Evolutionary conservation across 2,329 filamentous ascomycete genomes (phyloP), one percentile per base, ranked within the genome.

Genomic region (Microdochium bolleyi): DNA sequence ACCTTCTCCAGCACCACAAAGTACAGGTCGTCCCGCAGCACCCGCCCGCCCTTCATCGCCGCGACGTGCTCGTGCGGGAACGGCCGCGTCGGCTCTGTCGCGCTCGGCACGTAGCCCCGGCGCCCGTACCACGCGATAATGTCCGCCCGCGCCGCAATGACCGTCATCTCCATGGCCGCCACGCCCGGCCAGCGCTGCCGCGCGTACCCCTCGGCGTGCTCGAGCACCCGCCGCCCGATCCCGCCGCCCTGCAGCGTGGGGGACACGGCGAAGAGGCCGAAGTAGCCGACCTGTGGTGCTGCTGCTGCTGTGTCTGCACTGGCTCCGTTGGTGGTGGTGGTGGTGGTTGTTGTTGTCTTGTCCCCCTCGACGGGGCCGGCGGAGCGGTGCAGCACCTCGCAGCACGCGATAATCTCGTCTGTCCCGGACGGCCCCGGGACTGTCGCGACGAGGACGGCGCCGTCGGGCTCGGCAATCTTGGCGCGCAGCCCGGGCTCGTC

Each of bases 241-340:
- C 74, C 74, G 9, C 71, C 71, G 7, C 67, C 71, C 60, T 77
- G 74, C n/a, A 64, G 57, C 5, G 52, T 52, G 0, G 73, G 73
- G 32, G 71, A 66, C 1, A 77, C 74, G 44, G 74, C 73, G 25
- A 77, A 77, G 13, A 77, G 66, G 49, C 74, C 74, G 51, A 77
- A 76, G 58, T 75, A 73, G 19, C 64, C 66, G 24, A 62, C 52
- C n/a, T n/a, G n/a, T n/a, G n/a, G n/a, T n/a, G n/a, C 13, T 53
- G 32, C 51, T 32, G 25, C 21, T 55, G 30, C 14, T 34, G 8
- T 34, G 8, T 14, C 8, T 8, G 8, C 30, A 14, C 14, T 14
- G 30, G 8, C 30, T 34, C 30, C 30, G 30, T 34, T 34, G 30
- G 30, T 34, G 30, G 30, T 8, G 14, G 30, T 8, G 30, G 30